Evolutionary conservation across 257 asterid species (phyloP).

Genomic region (Hygrophila difformis): DNA sequence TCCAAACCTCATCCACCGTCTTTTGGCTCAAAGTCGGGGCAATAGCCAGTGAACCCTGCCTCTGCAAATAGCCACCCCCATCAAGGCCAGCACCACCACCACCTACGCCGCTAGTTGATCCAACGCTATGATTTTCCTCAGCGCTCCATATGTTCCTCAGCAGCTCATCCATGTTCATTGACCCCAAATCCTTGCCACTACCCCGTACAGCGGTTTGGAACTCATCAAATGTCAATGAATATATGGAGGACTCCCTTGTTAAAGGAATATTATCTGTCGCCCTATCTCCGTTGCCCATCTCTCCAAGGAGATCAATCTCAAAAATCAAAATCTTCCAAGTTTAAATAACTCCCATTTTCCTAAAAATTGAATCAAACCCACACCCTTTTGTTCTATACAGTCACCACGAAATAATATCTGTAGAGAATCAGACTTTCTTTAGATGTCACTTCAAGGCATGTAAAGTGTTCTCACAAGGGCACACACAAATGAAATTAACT

Average conservation of each 20-base stretch:
- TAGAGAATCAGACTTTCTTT: constrained; percentile 4
- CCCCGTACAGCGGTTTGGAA: constrained; percentile 56
- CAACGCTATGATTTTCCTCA: constrained; percentile 73
- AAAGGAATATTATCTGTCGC: constrained; percentile 28
- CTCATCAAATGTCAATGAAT: constrained; percentile 89
- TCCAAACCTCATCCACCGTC: constrained; percentile 97
- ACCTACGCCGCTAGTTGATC: constrained; percentile 16
- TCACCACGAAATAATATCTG: constrained; percentile 18
- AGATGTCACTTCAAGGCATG: constrained; percentile 1
- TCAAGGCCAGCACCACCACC: constrained; percentile 22
- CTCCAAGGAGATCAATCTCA: constrained; percentile 35
- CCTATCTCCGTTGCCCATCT: constrained; percentile 41
- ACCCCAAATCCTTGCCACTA: constrained; percentile 83
- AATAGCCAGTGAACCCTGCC: constrained; percentile 83
- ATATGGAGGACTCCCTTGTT: constrained; percentile 62
- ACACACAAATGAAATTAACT: neutral
- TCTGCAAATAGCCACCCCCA: constrained; percentile 48
- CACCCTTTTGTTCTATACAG: constrained; percentile 21
- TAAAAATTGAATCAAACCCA: constrained; percentile 11
- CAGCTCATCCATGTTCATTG: constrained; percentile 99
- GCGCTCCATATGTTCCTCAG: constrained; percentile 88
- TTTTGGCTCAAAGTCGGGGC: constrained; percentile 90
- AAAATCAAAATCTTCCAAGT: constrained; percentile 60
- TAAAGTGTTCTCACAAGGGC: neutral
- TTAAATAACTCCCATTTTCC: constrained; percentile 56